These are phyloP conservation scores for Fusarium cicatricum DNA, from an alignment of 2,329 filamentous ascomycete genomes.

Conservation along the genomic window DNA sequence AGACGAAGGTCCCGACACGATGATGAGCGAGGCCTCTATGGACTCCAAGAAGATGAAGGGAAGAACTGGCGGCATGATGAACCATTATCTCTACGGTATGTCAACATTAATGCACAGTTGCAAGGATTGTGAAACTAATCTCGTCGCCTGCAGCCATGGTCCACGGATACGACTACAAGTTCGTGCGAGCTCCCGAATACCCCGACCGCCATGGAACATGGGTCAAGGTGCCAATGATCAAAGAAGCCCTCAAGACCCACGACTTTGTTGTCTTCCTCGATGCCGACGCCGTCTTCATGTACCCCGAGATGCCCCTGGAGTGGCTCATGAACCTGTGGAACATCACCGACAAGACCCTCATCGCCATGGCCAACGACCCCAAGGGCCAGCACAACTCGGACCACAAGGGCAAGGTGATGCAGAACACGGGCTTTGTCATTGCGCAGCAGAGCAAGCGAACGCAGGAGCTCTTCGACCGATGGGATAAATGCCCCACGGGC, in stretches of 20 bases:
- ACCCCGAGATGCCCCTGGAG: conserved; percentile 55
- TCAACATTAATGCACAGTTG: too few species aligned
- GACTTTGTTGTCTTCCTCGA: conserved; percentile 55
- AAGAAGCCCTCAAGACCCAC: conserved; percentile 50
- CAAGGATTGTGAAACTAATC: too few species aligned
- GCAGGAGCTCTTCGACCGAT: conserved; percentile 30
- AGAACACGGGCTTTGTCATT: conserved; percentile 36
- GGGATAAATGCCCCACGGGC: conserved; percentile 31
- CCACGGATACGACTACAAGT: conserved; percentile 59
- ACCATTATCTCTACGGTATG: conserved; percentile 38
- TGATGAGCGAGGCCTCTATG: conserved; percentile 18
- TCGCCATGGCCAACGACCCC: conserved; percentile 57
- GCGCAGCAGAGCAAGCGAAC: conserved; percentile 36
- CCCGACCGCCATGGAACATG: conserved; percentile 55
- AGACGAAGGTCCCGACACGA: conserved; percentile 10
- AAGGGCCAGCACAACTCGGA: conserved; percentile 54
- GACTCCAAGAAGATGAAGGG: conserved; percentile 19
- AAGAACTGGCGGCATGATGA: conserved; percentile 25
- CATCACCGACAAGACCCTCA: conserved; percentile 49
- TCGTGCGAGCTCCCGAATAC: conserved; percentile 53
- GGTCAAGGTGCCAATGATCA: conserved; percentile 53
- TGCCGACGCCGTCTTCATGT: conserved; percentile 52
- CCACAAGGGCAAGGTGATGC: conserved; percentile 34
- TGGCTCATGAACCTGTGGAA: conserved; percentile 59
- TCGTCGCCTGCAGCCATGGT: conserved; percentile 42